Evolutionary conservation across 2,329 filamentous ascomycete species (phyloP), one percentile per base, ranked within the genome.

Genomic region (Sarocladiaceae sp.): DNA sequence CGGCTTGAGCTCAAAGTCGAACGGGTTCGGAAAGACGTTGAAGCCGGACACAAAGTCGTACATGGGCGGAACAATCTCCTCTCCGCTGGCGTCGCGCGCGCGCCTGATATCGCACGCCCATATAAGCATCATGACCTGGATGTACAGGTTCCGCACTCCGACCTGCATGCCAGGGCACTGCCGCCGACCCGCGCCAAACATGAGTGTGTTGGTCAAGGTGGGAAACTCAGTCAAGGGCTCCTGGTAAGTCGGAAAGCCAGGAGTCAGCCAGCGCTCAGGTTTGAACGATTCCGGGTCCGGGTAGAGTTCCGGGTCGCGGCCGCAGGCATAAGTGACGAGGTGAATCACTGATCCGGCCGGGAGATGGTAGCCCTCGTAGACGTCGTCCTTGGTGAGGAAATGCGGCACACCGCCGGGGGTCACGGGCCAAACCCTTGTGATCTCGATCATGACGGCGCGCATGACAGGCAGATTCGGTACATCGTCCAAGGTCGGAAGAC

Each of bases 191-290:
- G 70, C 61, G 2, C 73, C 73, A 50, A 76, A 76, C 0, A 76
- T 72, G 2, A 76, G 60, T 70, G 71, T 76, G 43, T 76, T 76
- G 52, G 70, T 74, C 0, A 3, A 64, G 66, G 5, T 43, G 15
- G 40, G 40, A 16, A 21, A 43, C 40, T 43, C 40, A 6, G 40
- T 33, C 16, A 43, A 16, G 5, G 40, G 40, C 18, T 43, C 40
- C 19, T 43, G 32, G 40, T 43, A 33, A 23, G 64, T 72, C 54
- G 74, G 69, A 7, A 61, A 58, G 49, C 68, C 69, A 2, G 73
- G 72, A 44, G 74, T 68, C 0, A 76, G 70, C 72, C 72, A 76
- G 18, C 73, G 63, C 2, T 76, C 71, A 0, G 72, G 72, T 31
- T 76, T 62, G 24, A 74, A 75, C 0, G 56, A 52, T 9, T 73